Percentiles rank a stretch among this genome's conserved stretches.
These are phyloP conservation scores for Pyropia yezoensis DNA, from an alignment of 23 red algal species.

Conservation along the genomic window DNA sequence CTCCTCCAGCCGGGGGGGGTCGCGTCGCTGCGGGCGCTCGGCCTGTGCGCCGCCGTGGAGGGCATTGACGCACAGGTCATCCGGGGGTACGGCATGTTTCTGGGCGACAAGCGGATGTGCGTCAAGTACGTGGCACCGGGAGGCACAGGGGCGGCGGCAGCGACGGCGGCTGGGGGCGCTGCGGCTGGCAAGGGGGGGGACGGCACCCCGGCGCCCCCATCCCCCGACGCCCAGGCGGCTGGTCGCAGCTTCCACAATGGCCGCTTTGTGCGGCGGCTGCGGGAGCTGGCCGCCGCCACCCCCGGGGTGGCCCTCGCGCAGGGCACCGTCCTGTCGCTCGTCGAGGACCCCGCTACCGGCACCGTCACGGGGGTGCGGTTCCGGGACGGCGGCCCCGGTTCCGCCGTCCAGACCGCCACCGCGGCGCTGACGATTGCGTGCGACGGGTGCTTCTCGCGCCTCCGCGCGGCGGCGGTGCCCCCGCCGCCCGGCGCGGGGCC, in stretches of 20 bases:
- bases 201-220: neutral
- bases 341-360: slow-evolving; percentile 2
- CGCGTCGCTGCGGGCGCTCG: slow-evolving; percentile 45
- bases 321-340: slow-evolving; percentile 61
- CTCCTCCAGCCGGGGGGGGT: slow-evolving; percentile 89
- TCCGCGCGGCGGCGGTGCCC: slow-evolving; percentile 54
- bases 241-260: slow-evolving; percentile 95
- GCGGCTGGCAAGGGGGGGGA: neutral
- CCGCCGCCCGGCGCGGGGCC: slow-evolving; percentile 12
- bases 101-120: slow-evolving; percentile 39
- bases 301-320: slow-evolving; percentile 51
- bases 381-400: neutral
- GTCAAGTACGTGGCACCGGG: slow-evolving; percentile 40
- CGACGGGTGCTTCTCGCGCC: slow-evolving; percentile 79
- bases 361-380: slow-evolving; percentile 71
- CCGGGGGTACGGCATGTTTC: slow-evolving; percentile 88
- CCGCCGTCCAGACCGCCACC: slow-evolving; percentile 5
- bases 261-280: slow-evolving; percentile 76
- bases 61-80: slow-evolving; percentile 84
- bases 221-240: neutral
- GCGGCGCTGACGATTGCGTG: slow-evolving; percentile 91
- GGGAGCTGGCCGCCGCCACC: slow-evolving; percentile 49
- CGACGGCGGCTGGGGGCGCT: neutral
- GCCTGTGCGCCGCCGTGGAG: slow-evolving; percentile 53
- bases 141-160: neutral